phyloP scores from a whole-genome alignment of 83 land plant genomes.

The Picea abies region DNA sequence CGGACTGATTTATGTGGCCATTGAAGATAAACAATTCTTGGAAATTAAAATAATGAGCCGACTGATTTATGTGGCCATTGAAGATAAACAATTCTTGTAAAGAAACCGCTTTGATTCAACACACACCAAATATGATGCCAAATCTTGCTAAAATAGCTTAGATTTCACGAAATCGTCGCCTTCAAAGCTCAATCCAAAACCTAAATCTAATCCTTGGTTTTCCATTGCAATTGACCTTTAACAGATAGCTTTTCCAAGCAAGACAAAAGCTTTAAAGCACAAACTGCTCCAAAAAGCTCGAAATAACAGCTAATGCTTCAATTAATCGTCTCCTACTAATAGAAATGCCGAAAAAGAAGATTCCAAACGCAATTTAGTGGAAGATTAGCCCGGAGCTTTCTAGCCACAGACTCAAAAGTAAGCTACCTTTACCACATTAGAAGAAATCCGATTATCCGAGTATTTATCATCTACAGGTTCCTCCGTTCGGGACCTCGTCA shows the following conservation, averaged over 20 bases:
- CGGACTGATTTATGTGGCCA: not conserved
- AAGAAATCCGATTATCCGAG: not conserved
- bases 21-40: not conserved
- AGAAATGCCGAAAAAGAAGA: not conserved
- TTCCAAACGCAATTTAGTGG: not conserved
- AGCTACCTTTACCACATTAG: slow-evolving; percentile 6
- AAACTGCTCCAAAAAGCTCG: not conserved
- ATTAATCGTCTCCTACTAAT: not conserved
- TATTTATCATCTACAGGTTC: not conserved
- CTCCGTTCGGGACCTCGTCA: not conserved
- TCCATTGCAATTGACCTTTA: not conserved
- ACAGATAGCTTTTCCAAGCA: not conserved
- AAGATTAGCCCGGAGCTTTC: not conserved
- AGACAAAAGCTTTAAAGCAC: not conserved
- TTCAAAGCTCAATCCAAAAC: not conserved
- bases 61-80: not conserved
- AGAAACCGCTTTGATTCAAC: too few relatives aligned
- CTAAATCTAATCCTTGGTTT: not conserved
- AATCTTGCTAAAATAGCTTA: not conserved
- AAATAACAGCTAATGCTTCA: not conserved
- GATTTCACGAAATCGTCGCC: not conserved
- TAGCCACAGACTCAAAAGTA: not conserved
- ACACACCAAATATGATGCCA: not conserved
- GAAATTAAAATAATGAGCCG: not conserved
- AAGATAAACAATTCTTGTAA: not conserved